Evolutionary conservation across 257 asterid species (phyloP).

Genomic region (Solanum clarkiae): DNA sequence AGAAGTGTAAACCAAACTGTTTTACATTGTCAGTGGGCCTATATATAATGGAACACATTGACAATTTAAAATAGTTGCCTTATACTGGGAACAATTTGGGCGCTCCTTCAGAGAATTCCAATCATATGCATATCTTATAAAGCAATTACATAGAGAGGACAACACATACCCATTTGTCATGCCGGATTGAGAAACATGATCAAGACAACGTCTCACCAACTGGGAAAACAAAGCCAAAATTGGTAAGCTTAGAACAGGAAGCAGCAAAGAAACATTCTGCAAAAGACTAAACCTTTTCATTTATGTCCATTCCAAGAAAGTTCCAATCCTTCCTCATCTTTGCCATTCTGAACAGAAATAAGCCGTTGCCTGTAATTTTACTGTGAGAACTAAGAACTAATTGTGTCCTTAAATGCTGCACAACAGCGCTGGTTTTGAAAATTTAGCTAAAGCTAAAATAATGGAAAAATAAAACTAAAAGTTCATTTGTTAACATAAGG

Average conservation of each 20-base stretch:
- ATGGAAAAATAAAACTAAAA: not conserved
- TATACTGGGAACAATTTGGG: not conserved
- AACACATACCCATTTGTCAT: conserved; percentile 46
- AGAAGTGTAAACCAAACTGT: not conserved
- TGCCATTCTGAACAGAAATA: conserved; percentile 78
- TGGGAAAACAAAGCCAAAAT: conserved; percentile 25
- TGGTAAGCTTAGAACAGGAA: conserved; percentile 5
- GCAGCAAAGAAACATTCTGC: conserved; percentile 3
- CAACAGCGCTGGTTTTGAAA: not conserved
- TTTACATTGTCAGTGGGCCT: not conserved
- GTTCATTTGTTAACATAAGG: not conserved
- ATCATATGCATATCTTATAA: not conserved
- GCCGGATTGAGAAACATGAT: conserved; percentile 28
- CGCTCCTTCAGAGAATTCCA: not conserved
- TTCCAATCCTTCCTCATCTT: conserved; percentile 50
- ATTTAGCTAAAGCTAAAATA: not conserved
- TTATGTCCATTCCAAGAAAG: conserved; percentile 83
- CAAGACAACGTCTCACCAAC: conserved; percentile 67
- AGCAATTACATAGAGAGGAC: not conserved
- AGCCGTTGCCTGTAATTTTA: conserved; percentile 65
- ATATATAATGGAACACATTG: not conserved
- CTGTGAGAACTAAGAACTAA: not conserved
- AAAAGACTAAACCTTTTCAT: conserved; percentile 48
- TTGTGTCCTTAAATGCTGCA: not conserved
- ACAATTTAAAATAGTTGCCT: not conserved